Base-by-base conservation (phyloP, 2,329 filamentous ascomycete species). In the Aspergillus carbonarius region DNA sequence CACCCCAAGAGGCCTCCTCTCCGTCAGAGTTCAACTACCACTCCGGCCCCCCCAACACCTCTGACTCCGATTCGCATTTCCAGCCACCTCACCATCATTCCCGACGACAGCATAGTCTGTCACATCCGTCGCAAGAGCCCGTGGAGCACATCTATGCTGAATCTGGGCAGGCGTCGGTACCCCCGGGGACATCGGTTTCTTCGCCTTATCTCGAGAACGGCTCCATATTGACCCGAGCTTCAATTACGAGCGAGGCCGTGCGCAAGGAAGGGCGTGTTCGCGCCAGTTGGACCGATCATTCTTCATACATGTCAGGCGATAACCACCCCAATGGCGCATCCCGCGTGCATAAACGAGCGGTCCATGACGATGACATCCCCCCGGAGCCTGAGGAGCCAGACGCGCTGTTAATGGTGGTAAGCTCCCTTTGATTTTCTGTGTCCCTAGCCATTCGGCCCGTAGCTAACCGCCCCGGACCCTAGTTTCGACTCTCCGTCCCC, bases 401-500 rank as follows among this genome's bases (percentile, higher is more conserved):
- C 72, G 77, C 78, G n/a, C 67, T 79, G 17, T 68, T 78, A 63
- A 76, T 80, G 63, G 65, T 80, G 62, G 78, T 80, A 59, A 62
- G 70, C 63, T 23, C 13, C 23, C 9, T 25, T 17, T 39, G 20
- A 2, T 54, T 39, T 18, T 15, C 8, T 18, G 3, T 50, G 7
- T 20, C 18, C 39, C 15, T 18, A 34, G 23, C 7, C 39, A 47
- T 57, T 25, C 55, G 34, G 25, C 48, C 32, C 48, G 46, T 53
- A 30, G 51, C 61, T 66, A 60, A 68, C 59, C 40, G 34, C n/a
- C 18, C 17, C 34, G 52, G 12, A 50, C 35, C 23, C 49, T 57
- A 82, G 82, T 76, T 85, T 63, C 83, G 81, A 66, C 76, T 85
- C 35, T 83, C 82, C 18, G 71, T 76, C 23, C 80, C 84, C 15